Conservation (phyloP, 257 asterid genomes). For the Plectranthus barbatus region DNA sequence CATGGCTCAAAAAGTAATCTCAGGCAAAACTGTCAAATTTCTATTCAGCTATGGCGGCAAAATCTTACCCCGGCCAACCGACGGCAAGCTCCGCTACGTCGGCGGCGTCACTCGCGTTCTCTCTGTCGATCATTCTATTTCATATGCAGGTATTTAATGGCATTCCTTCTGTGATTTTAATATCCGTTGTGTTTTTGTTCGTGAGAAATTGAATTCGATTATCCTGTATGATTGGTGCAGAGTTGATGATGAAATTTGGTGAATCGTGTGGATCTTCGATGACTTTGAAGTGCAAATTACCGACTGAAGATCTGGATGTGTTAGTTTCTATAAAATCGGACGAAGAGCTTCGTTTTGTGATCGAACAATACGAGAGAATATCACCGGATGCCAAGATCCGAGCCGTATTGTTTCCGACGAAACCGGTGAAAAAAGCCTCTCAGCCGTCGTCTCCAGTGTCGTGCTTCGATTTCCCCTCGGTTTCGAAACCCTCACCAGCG, state of each 20-base stretch:
- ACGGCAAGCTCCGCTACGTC: slow-evolving; percentile 67
- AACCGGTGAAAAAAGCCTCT: slow-evolving; percentile 38
- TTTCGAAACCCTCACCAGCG: slow-evolving; percentile 6
- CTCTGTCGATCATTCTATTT: slow-evolving; percentile 40
- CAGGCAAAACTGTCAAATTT: slow-evolving; percentile 42
- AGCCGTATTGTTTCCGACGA: slow-evolving; percentile 53
- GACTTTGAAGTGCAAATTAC: slow-evolving; percentile 65
- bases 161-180: background rate
- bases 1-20: slow-evolving; percentile 23
- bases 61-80: slow-evolving; percentile 55
- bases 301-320: slow-evolving; percentile 70
- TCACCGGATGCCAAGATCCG: slow-evolving; percentile 52
- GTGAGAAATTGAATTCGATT: background rate
- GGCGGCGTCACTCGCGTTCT: slow-evolving; percentile 81
- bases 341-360: slow-evolving; percentile 51
- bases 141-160: slow-evolving; percentile 26
- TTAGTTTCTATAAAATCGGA: slow-evolving; percentile 60
- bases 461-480: slow-evolving; percentile 45
- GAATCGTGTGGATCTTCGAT: slow-evolving; percentile 63
- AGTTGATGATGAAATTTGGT: slow-evolving; percentile 64
- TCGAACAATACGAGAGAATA: slow-evolving; percentile 59
- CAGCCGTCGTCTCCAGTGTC: slow-evolving; percentile 68
- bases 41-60: slow-evolving; percentile 81
- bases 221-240: slow-evolving; percentile 15
- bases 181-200: background rate